A percentile compares a stretch with the other conserved stretches of the same genome.
Conservation (phyloP, 106 monocot genomes). For the Dendrobium officinale region DNA sequence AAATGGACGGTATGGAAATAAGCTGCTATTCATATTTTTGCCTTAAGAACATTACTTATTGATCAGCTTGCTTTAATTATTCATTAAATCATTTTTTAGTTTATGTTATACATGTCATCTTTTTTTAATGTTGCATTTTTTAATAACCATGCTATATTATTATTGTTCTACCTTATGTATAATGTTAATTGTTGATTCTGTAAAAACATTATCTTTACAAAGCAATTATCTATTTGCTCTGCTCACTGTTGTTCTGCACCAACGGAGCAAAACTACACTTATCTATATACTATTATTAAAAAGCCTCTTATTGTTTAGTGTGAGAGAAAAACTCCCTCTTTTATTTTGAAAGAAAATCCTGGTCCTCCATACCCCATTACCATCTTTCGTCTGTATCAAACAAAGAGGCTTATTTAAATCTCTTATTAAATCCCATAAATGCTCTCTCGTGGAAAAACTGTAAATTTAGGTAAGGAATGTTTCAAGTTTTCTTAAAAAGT, state of each 20-base stretch:
- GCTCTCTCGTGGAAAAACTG: no score
- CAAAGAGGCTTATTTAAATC: no score
- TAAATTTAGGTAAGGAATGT: no score
- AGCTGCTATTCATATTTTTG: not conserved
- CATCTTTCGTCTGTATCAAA: no score
- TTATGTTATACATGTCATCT: not conserved
- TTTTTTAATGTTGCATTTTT: not conserved
- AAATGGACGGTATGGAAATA: conserved; percentile 49
- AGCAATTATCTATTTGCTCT: not conserved
- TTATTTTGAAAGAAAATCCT: no score
- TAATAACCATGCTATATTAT: not conserved
- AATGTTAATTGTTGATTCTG: not conserved
- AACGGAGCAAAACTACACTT: not conserved
- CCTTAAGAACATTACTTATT: not conserved
- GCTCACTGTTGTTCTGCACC: not conserved
- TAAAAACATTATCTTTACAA: not conserved
- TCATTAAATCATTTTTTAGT: not conserved
- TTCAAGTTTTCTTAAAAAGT: no score
- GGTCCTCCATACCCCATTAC: no score
- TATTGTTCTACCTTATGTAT: not conserved
- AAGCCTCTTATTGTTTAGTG: no score
- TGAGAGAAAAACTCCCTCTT: no score
- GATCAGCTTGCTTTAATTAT: not conserved
- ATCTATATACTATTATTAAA: no score
- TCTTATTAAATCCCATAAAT: no score